Evolutionary conservation across 1,284 basidiomycete species (phyloP).

Genomic region (Ceratobasidium sp.): DNA sequence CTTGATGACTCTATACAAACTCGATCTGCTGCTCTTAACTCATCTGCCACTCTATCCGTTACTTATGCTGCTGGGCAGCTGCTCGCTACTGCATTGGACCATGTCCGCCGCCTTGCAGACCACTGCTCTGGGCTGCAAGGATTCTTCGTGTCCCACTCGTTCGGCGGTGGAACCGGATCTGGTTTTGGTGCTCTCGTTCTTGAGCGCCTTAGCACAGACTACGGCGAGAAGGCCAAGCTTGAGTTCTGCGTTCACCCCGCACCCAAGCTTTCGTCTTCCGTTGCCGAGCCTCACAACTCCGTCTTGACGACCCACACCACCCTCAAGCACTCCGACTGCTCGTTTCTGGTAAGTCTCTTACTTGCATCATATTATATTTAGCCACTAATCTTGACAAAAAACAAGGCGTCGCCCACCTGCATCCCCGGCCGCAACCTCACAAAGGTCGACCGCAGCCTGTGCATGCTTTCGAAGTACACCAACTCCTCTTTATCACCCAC

Average conservation of each 20-base stretch:
- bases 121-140: conserved; percentile 98
- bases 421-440: conserved; percentile 97
- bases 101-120: conserved; percentile 89
- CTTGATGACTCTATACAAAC: no score
- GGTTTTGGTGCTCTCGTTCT: conserved; percentile 98
- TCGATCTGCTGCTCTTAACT: no score
- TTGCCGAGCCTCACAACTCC: conserved; percentile 99
- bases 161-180: conserved; percentile 99
- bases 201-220: conserved; percentile 96
- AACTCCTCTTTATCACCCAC: not conserved
- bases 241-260: conserved; percentile 99
- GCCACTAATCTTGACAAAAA: no score
- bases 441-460: conserved; percentile 93
- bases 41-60: no score
- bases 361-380: no score
- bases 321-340: conserved; percentile 99
- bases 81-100: conserved; percentile 89
- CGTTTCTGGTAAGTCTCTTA: conserved; percentile 83
- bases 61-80: conserved; percentile 95
- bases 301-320: conserved; percentile 99
- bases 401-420: conserved; percentile 68
- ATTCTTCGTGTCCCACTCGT: conserved; percentile 99
- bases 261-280: conserved; percentile 93
- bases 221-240: conserved; percentile 99
- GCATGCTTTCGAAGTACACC: conserved; percentile 91